Conservation (phyloP, 306 rosid genomes). For the Fragaria nilgerrensis region DNA sequence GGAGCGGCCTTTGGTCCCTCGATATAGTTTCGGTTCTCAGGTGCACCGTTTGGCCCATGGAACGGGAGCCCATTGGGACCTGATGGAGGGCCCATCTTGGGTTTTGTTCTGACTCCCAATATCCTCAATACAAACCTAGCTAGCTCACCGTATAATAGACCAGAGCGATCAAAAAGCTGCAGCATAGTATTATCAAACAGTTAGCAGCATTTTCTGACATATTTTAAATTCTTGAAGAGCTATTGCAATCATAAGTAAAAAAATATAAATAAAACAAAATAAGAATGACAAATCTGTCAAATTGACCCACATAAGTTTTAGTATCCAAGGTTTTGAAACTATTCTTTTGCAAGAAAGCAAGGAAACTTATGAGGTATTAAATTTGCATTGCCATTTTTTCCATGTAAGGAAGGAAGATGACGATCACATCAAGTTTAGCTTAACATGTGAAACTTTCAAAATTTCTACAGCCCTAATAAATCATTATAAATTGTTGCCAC, state of each 20-base stretch:
- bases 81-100: constrained; percentile 38
- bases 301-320: background rate
- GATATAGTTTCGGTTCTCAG: constrained; percentile 46
- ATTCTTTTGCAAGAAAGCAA: background rate
- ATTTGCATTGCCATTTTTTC: background rate
- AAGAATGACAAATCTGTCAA: too few relatives aligned
- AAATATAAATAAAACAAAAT: background rate
- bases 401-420: background rate
- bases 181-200: background rate
- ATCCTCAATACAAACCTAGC: constrained; percentile 82
- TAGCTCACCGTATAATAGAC: constrained; percentile 84
- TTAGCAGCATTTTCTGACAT: background rate
- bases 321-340: background rate
- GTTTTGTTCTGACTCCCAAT: constrained; percentile 66
- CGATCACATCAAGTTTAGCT: background rate
- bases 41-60: constrained; percentile 40
- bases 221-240: background rate
- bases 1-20: constrained; percentile 75
- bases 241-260: background rate
- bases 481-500: background rate
- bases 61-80: constrained; percentile 65
- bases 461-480: background rate
- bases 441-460: background rate
- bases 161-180: constrained; percentile 93
- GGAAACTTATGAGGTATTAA: background rate